phyloP scores from a whole-genome alignment of 1,284 basidiomycete genomes.

The Boletellus deceptivus region DNA sequence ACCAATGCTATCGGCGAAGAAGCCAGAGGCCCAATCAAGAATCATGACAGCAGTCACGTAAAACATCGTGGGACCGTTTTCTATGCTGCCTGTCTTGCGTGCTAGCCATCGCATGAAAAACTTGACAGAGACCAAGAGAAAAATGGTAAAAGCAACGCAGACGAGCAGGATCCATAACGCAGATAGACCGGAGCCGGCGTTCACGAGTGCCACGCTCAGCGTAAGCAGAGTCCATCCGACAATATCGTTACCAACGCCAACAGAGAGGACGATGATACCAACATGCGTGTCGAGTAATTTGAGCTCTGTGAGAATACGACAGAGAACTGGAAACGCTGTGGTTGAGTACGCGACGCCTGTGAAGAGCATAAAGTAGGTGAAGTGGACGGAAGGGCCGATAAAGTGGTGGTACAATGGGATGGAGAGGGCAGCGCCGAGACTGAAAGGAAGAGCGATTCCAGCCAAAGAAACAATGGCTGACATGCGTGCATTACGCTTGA shows the following conservation, averaged over 20 bases:
- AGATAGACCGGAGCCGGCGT: conserved; percentile 69
- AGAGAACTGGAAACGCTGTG: conserved; percentile 91
- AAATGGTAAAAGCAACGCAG: conserved; percentile 77
- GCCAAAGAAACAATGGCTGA: conserved; percentile 62
- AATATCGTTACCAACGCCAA: conserved; percentile 90
- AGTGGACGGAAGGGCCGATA: conserved; percentile 63
- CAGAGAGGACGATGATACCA: conserved; percentile 89
- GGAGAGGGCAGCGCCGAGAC: conserved; percentile 81
- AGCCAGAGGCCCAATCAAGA: conserved; percentile 80
- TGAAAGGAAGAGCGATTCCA: conserved; percentile 78
- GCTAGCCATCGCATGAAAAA: conserved; percentile 69
- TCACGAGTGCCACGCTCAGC: conserved; percentile 89
- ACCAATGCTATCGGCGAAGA: conserved; percentile 92
- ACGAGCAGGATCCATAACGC: conserved; percentile 82
- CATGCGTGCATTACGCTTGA: conserved; percentile 73
- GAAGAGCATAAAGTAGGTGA: conserved; percentile 93
- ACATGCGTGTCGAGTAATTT: conserved; percentile 90
- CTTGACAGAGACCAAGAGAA: conserved; percentile 75
- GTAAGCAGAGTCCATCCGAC: conserved; percentile 77
- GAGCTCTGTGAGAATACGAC: conserved; percentile 80
- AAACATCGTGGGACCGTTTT: conserved; percentile 73
- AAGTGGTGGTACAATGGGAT: conserved; percentile 81
- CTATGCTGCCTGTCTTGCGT: conserved; percentile 74
- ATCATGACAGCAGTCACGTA: conserved; percentile 81
- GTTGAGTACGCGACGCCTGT: conserved; percentile 90